Evolutionary conservation across 305 asterid species (phyloP), one percentile per base, ranked within the genome.

Genomic region (Striga hermonthica): DNA sequence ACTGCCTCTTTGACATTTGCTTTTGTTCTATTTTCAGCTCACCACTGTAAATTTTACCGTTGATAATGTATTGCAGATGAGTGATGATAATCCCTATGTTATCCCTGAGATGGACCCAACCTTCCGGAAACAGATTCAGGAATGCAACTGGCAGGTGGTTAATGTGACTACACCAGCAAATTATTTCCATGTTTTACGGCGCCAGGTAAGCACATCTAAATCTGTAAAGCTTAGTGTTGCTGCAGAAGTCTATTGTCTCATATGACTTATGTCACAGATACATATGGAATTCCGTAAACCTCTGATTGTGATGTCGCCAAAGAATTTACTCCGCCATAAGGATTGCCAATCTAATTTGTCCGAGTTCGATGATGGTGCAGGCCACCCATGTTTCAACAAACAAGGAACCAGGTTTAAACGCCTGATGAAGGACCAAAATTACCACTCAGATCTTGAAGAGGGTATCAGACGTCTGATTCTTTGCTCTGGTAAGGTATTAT

Each of bases 401-500:
- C 99, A 93, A 81, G 97, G 99, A 62, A 93, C 99, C 66, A 84
- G 99, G 73, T 93, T 90, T 66, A 93, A 93, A 76, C 99, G 97
- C 56, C 91, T 88, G 15, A 90, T 93, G 28, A 90, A 93, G 80
- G 99, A 93, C 77, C 95, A 83, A 80, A 88, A 84, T 57, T 78
- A 73, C 63, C 96, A 90, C 84, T 83, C 95, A 7, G 91, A 86
- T 78, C 91, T 81, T 67, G 99, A 93, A 74, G 93, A 90, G 82
- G 93, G 97, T 69, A 90, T 93, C 69, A 82, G 81, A 65, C 95
- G 97, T 60, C 76, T 93, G 74, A 67, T 93, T 76, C 97, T 93
- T 73, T 90, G 99, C 95, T 93, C 99, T 1, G 96, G 97, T 77
- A 93, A 93, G 96, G 99, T n/a, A n/a, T n/a, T n/a, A n/a, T n/a